Base-by-base conservation (phyloP, 495 filamentous ascomycete species). In the Bryoglossum gracile region DNA sequence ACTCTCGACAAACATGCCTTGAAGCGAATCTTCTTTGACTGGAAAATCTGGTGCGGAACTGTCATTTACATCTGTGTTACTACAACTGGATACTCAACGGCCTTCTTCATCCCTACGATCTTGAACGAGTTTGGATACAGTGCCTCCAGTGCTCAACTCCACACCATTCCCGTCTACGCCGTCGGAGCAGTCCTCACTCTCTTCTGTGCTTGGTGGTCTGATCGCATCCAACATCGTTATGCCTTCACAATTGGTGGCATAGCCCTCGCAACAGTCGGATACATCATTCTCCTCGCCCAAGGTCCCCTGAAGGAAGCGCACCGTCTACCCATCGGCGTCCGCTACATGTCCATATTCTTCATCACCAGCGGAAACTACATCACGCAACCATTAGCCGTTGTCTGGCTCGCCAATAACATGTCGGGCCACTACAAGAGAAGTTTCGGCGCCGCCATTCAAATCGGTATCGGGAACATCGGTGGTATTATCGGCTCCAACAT, bases 381-480 rank as follows among this genome's bases (percentile, higher is more conserved):
- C 28, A 50, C 57, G 2, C 60, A 62, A 38, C 62, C 64, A 10
- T 49, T 64, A 11, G 65, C 66, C 1, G 70, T 73, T 22, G 19
- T 30, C 13, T 43, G 34, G 26, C 14, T 47, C 45, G 68, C 66
- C 14, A 78, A 76, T 43, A 81, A 81, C 50, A 65, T 81, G 3
- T 71, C 72, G 2, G 77, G 78, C 14, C 74, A 79, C 51, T 82
- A 75, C 60, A 83, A 83, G 56, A 71, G 78, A 13, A 69, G 73
- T 9, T 72, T 82, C 18, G 73, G 69, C 3, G 69, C 74, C 0
- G 78, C 71, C 1, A 58, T 80, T 58, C 66, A 78, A 56, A 62
- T 81, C 38, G 66, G 70, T 0, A 66, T 82, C 40, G 78, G 77
- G 0, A 81, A 81, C 46, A 61, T 72, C 11, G 73, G 45, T 39